Evolutionary conservation across 2,329 filamentous ascomycete species (phyloP), one percentile per base, ranked within the genome.

Genomic region (Curvularia lunata): DNA sequence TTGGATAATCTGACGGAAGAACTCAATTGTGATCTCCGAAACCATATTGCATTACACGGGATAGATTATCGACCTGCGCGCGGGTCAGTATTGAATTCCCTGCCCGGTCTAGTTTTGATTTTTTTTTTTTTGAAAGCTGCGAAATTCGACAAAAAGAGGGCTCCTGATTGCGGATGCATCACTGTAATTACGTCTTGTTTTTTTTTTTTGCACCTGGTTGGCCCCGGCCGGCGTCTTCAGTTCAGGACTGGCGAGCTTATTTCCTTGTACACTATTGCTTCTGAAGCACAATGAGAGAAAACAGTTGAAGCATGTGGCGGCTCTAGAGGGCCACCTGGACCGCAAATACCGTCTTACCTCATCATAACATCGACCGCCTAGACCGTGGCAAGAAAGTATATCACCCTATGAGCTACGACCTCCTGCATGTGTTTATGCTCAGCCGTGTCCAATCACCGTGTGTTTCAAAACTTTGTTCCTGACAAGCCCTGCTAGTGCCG

Each of bases 31-130:
- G 57, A 68, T 64, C 65, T 68, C 52, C 51, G 27, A 32, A 63
- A 60, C 49, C 56, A 62, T 64, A 50, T 60, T 67, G 66, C 63
- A 71, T 70, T 59, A 61, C 58, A 62, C 58, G 62, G 57, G 58
- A 58, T 41, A 38, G 51, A 46, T 38, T 48, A 47, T 38, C 27
- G 48, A 48, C 19, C 38, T 50, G 37, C 46, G 10, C 46, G 30
- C 45, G 49, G 48, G 40, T 54, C 42, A 23, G 41, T 58, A 64
- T 53, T 56, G 40, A 58, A 60, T 54, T 52, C 37, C 23, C 46
- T 42, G 38, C 52, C 19, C 43, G 47, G 34, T 54, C 57, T 34
- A 18, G 37, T 43, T 34, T 48, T 23, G n/a, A n/a, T n/a, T n/a
- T n/a, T n/a, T n/a, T n/a, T n/a, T n/a, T 41, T 32, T 57, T 58